These are phyloP conservation scores for Myrica gale DNA, from an alignment of 306 rosid species.

Conservation along the genomic window DNA sequence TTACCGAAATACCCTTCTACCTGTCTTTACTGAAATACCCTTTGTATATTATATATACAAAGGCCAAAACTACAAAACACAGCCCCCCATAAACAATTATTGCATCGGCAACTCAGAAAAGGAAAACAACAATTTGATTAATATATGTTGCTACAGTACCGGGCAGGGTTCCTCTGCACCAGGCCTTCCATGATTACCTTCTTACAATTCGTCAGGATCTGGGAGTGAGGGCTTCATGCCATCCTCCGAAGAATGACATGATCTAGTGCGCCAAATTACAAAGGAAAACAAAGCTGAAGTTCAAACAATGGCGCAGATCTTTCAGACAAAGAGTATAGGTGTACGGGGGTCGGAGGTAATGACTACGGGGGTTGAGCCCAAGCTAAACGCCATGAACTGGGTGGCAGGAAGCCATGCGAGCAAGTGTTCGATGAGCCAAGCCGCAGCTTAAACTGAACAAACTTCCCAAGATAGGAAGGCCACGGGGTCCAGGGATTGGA, in stretches of 20 bases:
- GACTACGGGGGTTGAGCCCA: too few species aligned
- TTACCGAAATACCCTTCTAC: too few species aligned
- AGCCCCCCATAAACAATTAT: too few species aligned
- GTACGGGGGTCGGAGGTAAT: too few species aligned
- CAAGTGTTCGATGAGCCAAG: too few species aligned
- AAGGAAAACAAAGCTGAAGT: conserved; percentile 20
- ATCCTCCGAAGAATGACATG: background rate
- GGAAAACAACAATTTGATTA: too few species aligned
- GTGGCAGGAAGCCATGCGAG: too few species aligned
- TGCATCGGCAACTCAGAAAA: too few species aligned
- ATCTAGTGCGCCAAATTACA: background rate
- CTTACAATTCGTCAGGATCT: conserved; percentile 1
- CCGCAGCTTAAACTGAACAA: background rate
- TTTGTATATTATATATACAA: too few species aligned
- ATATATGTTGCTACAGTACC: background rate
- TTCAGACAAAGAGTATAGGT: conserved; percentile 10
- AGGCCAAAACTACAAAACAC: too few species aligned
- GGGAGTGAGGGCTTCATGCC: background rate
- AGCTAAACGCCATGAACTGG: too few species aligned
- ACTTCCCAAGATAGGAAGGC: conserved; percentile 9
- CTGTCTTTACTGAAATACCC: too few species aligned
- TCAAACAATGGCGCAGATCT: conserved; percentile 24
- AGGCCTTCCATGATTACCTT: conserved; percentile 18
- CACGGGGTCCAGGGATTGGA: conserved; percentile 4
- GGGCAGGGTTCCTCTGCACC: background rate